A percentile compares a stretch with the other conserved stretches of the same genome.
phyloP scores from a whole-genome alignment of 805 yeast genomes.

The Sugiyamaella mastotermitis region DNA sequence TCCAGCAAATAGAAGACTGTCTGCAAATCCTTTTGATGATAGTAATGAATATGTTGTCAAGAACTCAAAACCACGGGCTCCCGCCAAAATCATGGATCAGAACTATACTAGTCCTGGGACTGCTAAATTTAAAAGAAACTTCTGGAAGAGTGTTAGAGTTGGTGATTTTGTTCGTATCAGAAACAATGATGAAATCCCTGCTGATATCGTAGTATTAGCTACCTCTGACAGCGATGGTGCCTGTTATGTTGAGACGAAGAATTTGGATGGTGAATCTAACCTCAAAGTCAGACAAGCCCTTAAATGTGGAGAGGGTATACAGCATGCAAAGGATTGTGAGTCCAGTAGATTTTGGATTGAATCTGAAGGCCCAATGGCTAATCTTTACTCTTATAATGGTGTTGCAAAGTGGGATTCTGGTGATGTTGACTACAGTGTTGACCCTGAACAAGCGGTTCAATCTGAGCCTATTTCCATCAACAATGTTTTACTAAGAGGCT shows the following conservation, averaged over 20 bases:
- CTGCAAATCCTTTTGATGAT: conserved; percentile 11
- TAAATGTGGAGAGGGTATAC: conserved; percentile 51
- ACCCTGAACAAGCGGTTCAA: conserved; percentile 21
- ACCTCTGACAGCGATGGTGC: conserved; percentile 69
- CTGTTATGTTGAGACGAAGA: conserved; percentile 66
- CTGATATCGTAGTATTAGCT: conserved; percentile 62
- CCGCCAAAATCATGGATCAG: conserved; percentile 24
- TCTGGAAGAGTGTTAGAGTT: conserved; percentile 71
- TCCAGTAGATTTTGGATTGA: conserved; percentile 54
- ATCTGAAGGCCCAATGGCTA: conserved; percentile 63
- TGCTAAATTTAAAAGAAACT: conserved; percentile 45
- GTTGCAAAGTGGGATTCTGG: conserved; percentile 46
- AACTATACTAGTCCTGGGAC: conserved; percentile 25
- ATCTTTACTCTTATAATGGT: conserved; percentile 61
- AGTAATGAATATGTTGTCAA: background rate
- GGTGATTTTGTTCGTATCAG: conserved; percentile 69
- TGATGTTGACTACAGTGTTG: conserved; percentile 2
- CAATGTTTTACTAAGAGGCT: conserved; percentile 67
- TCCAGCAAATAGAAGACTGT: conserved; percentile 9
- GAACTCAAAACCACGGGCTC: conserved; percentile 1
- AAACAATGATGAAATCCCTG: conserved; percentile 74
- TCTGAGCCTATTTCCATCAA: conserved; percentile 57
- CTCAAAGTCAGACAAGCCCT: conserved; percentile 57
- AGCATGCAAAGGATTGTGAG: conserved; percentile 54
- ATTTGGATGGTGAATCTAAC: conserved; percentile 74